Evolutionary conservation across 208 protist species (phyloP), one percentile per base, ranked within the genome.

Genomic region (Trypanosoma vivax): DNA sequence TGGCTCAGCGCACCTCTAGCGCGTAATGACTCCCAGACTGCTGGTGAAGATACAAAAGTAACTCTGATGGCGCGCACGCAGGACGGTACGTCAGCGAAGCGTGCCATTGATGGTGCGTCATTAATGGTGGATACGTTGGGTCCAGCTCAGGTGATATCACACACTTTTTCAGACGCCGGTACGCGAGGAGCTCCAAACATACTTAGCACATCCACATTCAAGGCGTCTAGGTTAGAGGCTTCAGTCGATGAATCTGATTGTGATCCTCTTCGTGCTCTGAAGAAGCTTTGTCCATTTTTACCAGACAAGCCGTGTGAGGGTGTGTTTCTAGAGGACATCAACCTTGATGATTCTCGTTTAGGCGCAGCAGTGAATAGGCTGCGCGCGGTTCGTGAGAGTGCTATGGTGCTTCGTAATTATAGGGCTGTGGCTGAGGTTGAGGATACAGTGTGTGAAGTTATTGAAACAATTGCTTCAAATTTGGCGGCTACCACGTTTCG

Each of bases 281-380:
- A 48, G 10, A 46, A 46, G 25, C 11, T 35, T 1, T 74, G 51
- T 28, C 24, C 7, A 1, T 79, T 79, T 43, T 33, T 53, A 2
- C 25, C 47, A 23, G 54, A 65, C 3, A 60, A 50, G 9, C 68
- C 64, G 3, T 73, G 23, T 34, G 46, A 63, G 6, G 65, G 60
- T 16, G 47, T 80, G n/a, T 73, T 63, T 39, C 61, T 80, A 27
- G 60, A 63, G 5, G 73, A 80, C 39, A 25, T 80, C 0, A 62
- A 80, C 14, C 38, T 68, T 6, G 57, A 45, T 31, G 60, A 70
- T 35, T 53, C 68, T 10, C 67, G 68, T 14, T 21, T 72, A 16
- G 51, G 53, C 16, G 31, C 65, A 6, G 47, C 52, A 3, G 28
- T 72, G 18, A 61, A 72, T 33, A 55, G 65, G 13, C 39, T 72